phyloP scores from a whole-genome alignment of 2,329 filamentous ascomycete species.

The Colletotrichum phormii region DNA sequence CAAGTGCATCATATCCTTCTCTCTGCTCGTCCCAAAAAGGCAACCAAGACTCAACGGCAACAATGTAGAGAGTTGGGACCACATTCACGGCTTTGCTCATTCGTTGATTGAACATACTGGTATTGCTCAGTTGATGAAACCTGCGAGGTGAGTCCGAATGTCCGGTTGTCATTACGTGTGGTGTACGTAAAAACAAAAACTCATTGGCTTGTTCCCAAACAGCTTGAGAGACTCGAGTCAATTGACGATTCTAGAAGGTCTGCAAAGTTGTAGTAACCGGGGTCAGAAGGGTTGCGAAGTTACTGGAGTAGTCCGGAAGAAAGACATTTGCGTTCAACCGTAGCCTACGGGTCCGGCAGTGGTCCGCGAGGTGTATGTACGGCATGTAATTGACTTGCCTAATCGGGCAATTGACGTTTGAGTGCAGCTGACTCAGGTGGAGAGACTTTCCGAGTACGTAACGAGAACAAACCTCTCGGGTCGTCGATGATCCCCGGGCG shows the following conservation, averaged over 20 bases:
- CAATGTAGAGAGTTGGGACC: not conserved
- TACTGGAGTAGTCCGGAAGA: not conserved
- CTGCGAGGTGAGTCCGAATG: not conserved
- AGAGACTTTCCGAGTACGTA: not conserved
- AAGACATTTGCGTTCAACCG: not conserved
- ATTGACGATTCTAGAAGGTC: not conserved
- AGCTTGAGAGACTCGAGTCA: not conserved
- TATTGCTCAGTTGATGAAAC: not conserved
- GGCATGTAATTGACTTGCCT: conserved; percentile 1
- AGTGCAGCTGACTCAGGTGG: conserved; percentile 2
- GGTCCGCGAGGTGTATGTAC: conserved; percentile 10
- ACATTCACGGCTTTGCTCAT: not conserved
- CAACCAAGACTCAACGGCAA: conserved; percentile 26
- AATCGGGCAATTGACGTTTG: conserved; percentile 4
- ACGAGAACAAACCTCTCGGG: not conserved
- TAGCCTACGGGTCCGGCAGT: not conserved
- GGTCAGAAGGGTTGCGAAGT: not conserved
- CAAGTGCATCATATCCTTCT: not conserved
- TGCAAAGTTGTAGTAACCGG: not conserved
- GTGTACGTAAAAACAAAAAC: conserved; percentile 18
- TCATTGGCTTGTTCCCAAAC: not conserved
- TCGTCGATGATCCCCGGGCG: not conserved
- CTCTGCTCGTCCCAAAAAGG: not conserved
- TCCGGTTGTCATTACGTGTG: conserved; percentile 8
- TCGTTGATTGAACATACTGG: not conserved